Evolutionary conservation across 345 rosid species (phyloP), one percentile per base, ranked within the genome.

Genomic region (Citrus sp.): DNA sequence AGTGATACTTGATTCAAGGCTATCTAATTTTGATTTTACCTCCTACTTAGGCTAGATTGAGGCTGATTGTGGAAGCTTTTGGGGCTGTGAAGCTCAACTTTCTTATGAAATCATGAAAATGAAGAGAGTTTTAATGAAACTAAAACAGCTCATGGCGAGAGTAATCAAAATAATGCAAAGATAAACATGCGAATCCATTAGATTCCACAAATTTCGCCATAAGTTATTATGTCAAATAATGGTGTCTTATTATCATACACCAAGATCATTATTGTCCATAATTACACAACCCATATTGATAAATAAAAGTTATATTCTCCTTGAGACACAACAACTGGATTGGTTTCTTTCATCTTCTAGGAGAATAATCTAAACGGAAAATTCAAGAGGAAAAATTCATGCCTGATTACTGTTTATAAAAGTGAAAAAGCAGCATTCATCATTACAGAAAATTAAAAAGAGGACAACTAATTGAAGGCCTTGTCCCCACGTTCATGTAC

Each of bases 381-480:
- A 66, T 46, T 24, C 55, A 56, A 62, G 32, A 24, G 42, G 73
- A 77, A 55, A 77, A 78, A 12, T 67, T 77, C 72, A 74, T 75
- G 80, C 76, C 56, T 34, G 49, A n/a, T 9, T n/a, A 80, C 80
- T 75, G 79, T 77, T 24, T 70, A 74, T 59, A 82, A 85, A 85
- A 82, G 81, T 19, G 35, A 66, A 82, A 80, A 74, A 73, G 77
- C 24, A 35, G 54, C 61, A 34, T 19, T 19, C 90, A 92, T 94
- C 83, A 94, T 94, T 88, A 84, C 89, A 80, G 70, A 75, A 72
- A 81, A 80, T 84, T 75, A 78, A 75, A 63, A 88, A 88, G 86
- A 90, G 85, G 90, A 89, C 89, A 86, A 80, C 86, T 67, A 88
- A 88, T 86, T 73, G 86, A 89, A 75, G 54, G 84, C 87, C 84